These are phyloP conservation scores for Mikania micrantha DNA, from an alignment of 129 eudicot genomes.

Conservation along the genomic window DNA sequence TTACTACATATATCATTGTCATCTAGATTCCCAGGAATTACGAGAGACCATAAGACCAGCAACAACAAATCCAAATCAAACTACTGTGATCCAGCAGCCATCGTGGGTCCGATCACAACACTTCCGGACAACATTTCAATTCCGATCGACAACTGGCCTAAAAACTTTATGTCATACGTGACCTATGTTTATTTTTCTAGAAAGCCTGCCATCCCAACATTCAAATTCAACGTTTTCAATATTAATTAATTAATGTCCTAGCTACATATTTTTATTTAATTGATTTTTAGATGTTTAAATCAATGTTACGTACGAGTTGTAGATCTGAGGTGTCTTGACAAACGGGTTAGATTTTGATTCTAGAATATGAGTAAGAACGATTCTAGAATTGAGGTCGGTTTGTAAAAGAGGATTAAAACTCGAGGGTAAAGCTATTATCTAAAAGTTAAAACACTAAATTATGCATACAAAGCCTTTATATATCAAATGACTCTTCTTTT, in stretches of 20 bases:
- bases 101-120: slow-evolving; percentile 15
- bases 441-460: too few species aligned
- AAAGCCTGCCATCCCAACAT: neutral
- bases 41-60: slow-evolving; percentile 12
- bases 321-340: neutral
- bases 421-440: too few species aligned
- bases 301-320: too few species aligned
- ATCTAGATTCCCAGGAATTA: slow-evolving; percentile 8
- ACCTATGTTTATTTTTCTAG: slow-evolving; percentile 21
- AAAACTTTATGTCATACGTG: slow-evolving; percentile 22
- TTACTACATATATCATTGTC: neutral
- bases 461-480: too few species aligned
- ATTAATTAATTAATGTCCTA: too few species aligned
- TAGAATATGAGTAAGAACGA: neutral
- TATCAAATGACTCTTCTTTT: too few species aligned
- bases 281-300: neutral
- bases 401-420: too few species aligned
- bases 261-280: too few species aligned
- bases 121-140: slow-evolving; percentile 8
- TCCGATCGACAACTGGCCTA: slow-evolving; percentile 23
- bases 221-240: too few species aligned
- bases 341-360: neutral
- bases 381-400: neutral
- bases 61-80: slow-evolving; percentile 23
- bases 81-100: slow-evolving; percentile 23